These are phyloP conservation scores for Vaccinium darrowii DNA, from an alignment of 148 eudicot genomes.

Conservation along the genomic window DNA sequence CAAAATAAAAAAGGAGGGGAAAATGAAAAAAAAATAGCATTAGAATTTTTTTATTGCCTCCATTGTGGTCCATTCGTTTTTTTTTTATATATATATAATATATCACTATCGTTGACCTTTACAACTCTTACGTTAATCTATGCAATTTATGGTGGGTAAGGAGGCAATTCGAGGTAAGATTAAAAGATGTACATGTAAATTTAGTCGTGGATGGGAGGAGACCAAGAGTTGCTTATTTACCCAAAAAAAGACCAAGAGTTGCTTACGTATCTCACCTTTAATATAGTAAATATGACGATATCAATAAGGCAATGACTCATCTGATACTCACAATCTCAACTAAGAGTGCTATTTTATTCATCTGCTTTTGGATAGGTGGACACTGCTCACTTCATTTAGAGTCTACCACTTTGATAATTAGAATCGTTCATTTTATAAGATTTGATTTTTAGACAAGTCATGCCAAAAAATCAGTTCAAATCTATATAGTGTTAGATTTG, in stretches of 20 bases:
- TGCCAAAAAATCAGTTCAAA: background rate
- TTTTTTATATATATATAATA: background rate
- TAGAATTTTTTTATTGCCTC: background rate
- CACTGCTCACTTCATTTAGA: background rate
- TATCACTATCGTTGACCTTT: background rate
- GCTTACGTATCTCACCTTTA: background rate
- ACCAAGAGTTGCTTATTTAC: background rate
- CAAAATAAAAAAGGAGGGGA: background rate
- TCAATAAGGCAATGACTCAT: background rate
- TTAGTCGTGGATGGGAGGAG: background rate
- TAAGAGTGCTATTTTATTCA: background rate
- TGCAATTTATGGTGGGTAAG: background rate
- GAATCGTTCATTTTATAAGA: background rate
- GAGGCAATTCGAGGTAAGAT: background rate
- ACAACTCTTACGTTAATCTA: background rate
- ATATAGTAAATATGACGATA: background rate
- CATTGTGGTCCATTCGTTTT: background rate
- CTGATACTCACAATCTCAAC: background rate
- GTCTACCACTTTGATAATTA: background rate
- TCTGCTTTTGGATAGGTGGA: background rate
- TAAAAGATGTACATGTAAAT: background rate
- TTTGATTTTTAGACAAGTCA: background rate
- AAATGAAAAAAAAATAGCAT: background rate
- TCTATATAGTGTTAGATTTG: background rate
- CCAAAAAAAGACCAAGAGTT: background rate